Evolutionary conservation across 805 yeast species (phyloP), one percentile per base, ranked within the genome.

Genomic region (Yueomyces sp.): DNA sequence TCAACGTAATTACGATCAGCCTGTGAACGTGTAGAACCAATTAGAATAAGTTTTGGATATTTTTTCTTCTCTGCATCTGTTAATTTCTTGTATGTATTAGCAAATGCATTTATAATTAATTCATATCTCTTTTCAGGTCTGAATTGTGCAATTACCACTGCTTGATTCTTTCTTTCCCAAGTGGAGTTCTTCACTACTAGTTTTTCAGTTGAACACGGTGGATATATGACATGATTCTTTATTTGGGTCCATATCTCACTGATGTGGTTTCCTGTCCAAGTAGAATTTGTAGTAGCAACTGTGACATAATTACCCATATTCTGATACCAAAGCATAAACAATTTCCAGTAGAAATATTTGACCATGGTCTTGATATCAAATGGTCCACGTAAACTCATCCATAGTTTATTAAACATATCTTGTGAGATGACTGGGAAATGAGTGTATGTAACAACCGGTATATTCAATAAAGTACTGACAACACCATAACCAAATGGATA

Each of bases 61-160:
- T 28, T 26, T 52, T 79, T 85, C 26, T 9, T 11, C 26, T 34
- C 37, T 34, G 8, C n/a, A 7, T 5, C n/a, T 5, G 5, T 9
- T 34, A 34, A 34, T 7, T 19, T 9, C 8, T 5, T 9, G n/a
- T 34, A 34, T 7, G n/a, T 11, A 43, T 69, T 63, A 4, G 76
- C 65, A 63, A 74, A 94, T 49, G 87, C 79, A 7, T 61, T 48
- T 39, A 92, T 62, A 3, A 87, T 73, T 42, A 92, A 65, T 28
- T 64, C 70, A 58, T 92, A 97, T 48, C 98, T 75, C 62, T 92
- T 92, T 59, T 92, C 99, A 1, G 95, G 92, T 46, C 99, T 76
- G 64, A 85, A 92, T 62, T 92, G 99, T 0, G 96, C 97, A 40
- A 92, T 65, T 44, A 62, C 63, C 1, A 68, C 53, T 28, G 59